Evolutionary conservation across 2,329 filamentous ascomycete genomes (phyloP), one percentile per base, ranked within the genome.

Genomic region (Ophiostoma australiae): DNA sequence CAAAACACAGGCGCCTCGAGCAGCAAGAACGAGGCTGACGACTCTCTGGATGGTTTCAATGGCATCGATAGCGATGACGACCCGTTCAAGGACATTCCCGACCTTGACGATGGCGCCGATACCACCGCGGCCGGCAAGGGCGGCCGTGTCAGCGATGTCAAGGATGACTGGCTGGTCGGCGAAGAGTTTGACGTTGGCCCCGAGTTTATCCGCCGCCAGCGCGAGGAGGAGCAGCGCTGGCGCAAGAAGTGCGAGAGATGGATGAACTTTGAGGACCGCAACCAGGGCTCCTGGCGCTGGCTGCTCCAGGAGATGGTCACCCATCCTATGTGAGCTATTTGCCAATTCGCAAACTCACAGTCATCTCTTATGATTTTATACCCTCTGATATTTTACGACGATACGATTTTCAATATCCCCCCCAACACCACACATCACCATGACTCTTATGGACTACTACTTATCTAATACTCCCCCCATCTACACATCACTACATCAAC

Each of bases 131-230:
- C 80, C 8, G 80, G 81, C 31, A 84, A 83, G 55, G 84, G 84
- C 66, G 85, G 87, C 27, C 37, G 66, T 17, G 63, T 41, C 35
- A 66, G 35, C 63, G 63, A 66, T 13, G 63, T 15, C 35, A 87
- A 88, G 72, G 91, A 93, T 76, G 91, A 94, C 77, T 94, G 92
- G 86, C 87, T 92, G 68, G 91, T 97, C 15, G 93, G 93, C 69
- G 95, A 99, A 80, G 95, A 99, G 78, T 99, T 99, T 76, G 95
- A 99, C 78, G 93, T 99, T 71, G 95, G 95, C 0, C 95, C 94
- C 3, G 93, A 96, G 79, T 99, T 98, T 78, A 90, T 98, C 74
- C 86, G 90, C 76, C 86, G 94, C 74, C 94, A 98, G 78, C 87
- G 91, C 72, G 93, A 94, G 77, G 95, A 99, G 80, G 95, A 99